Evolutionary conservation across 2,329 filamentous ascomycete species (phyloP).

Genomic region (Ascosphaera acerosa): DNA sequence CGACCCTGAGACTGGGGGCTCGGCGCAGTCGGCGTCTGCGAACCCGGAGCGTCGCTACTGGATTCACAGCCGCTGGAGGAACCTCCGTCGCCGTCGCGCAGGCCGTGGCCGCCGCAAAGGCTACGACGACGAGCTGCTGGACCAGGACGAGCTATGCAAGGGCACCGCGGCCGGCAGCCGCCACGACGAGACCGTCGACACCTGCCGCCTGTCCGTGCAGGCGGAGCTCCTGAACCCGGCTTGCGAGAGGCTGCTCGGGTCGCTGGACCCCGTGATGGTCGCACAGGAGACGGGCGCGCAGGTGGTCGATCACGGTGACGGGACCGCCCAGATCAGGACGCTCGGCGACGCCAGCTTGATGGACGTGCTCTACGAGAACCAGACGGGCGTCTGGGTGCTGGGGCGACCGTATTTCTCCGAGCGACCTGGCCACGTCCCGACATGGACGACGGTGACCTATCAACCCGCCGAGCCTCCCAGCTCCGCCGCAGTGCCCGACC

Average conservation of each 20-base stretch:
- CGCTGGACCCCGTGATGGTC: neutral
- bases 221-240: neutral
- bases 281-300: neutral
- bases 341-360: constrained; percentile 24
- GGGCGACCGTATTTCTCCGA: constrained; percentile 75
- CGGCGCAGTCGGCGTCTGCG: neutral
- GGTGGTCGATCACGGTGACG: neutral
- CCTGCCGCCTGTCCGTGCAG: neutral
- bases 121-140: neutral
- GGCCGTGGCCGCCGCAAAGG: neutral
- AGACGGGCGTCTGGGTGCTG: constrained; percentile 72
- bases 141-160: neutral
- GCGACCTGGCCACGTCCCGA: constrained; percentile 30
- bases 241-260: neutral
- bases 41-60: neutral
- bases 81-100: too few species aligned
- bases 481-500: constrained; percentile 81
- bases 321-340: neutral
- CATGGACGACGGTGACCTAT: constrained; percentile 52
- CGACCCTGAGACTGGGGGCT: neutral
- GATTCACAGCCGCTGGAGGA: neutral
- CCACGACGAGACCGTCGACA: neutral
- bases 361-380: constrained; percentile 87
- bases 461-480: constrained; percentile 41
- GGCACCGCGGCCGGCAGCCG: neutral